phyloP scores from a whole-genome alignment of 441 rosid species.

The Capsella rubella region DNA sequence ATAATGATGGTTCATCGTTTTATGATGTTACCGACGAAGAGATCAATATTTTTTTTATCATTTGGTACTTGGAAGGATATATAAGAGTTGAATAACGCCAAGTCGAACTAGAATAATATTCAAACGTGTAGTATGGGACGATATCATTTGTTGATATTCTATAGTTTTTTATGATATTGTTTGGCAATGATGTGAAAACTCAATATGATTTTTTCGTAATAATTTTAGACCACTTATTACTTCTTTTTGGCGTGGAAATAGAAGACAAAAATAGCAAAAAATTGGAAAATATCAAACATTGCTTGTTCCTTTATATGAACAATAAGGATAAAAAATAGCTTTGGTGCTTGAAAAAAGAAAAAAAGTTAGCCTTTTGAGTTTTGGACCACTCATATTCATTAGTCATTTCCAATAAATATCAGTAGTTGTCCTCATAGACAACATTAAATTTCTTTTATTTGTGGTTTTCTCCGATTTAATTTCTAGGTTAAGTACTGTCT shows the following conservation, averaged over 20 bases:
- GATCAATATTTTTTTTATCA: no score
- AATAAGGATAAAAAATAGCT: conserved; percentile 29
- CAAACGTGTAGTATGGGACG: neutral
- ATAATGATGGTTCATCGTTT: no score
- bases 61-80: no score
- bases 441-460: conserved; percentile 34
- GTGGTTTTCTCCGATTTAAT: conserved; percentile 11
- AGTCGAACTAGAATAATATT: neutral
- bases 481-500: conserved; percentile 16
- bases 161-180: conserved; percentile 20
- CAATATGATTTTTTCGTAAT: neutral
- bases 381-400: conserved; percentile 46
- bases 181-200: conserved; percentile 38
- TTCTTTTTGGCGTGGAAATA: conserved; percentile 29
- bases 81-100: neutral
- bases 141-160: neutral
- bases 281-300: conserved; percentile 23
- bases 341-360: conserved; percentile 12
- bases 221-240: conserved; percentile 10
- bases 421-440: conserved; percentile 41
- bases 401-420: conserved; percentile 43
- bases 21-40: no score
- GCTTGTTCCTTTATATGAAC: conserved; percentile 36
- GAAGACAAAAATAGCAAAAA: conserved; percentile 35
- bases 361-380: conserved; percentile 15